Evolutionary conservation across 2,329 filamentous ascomycete species (phyloP), one percentile per base, ranked within the genome.

Genomic region (Canariomyces notabilis): DNA sequence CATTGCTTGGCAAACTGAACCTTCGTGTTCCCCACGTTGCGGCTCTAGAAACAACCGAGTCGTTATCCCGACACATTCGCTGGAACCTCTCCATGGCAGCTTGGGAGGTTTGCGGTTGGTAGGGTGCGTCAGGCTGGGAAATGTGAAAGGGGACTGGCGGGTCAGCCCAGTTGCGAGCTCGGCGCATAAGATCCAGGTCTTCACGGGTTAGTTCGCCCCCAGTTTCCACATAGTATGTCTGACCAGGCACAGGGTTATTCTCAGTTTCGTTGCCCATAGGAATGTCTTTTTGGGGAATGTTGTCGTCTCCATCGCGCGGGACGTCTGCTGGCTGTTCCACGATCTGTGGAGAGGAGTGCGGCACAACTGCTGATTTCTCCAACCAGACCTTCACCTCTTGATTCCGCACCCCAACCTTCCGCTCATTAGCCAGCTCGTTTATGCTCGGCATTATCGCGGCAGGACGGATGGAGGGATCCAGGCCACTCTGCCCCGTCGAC

Each of bases 21-120:
- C 82, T 76, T 6, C 79, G 75, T 2, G 84, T 88, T 14, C 84
- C 84, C 73, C 84, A 82, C 0, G 84, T 88, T 15, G 83, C 83
- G 12, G 80, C 75, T 51, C 77, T 70, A 2, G 80, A 84, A 8
- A 81, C 63, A 9, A 82, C 68, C 0, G 80, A 83, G 21, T 73
- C 74, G 38, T 71, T 80, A 51, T 81, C 77, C 16, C 68, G 69
- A 44, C 67, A 74, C 67, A 76, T 69, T 9, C 65, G 67, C 52
- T 78, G 67, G 44, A 76, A 80, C 32, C 57, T 68, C 35, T 69
- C 68, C 16, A 82, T 81, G 8, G 77, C 77, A 14, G 67, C 75
- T 35, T 76, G 68, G 1, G 77, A 74, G 1, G 72, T 69, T 42
- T 70, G 63, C 1, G 76, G 77, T 51, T 80, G 76, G 37, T 67